Evolutionary conservation across 2,329 filamentous ascomycete genomes (phyloP), one percentile per base, ranked within the genome.

Genomic region (Xylariaceae sp.): DNA sequence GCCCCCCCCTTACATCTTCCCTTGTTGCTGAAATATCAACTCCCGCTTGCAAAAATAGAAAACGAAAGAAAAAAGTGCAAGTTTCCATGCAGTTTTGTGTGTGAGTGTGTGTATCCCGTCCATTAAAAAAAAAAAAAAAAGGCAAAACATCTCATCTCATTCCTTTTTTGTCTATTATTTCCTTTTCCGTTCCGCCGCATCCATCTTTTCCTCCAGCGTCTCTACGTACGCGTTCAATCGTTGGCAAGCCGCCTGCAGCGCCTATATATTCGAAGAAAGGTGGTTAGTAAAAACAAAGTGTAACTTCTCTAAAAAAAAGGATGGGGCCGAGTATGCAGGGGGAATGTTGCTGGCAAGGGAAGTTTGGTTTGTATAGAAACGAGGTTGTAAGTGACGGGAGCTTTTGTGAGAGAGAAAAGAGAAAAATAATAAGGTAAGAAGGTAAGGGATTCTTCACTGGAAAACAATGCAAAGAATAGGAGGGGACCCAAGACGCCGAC

Each of bases 211-310:
- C 69, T 97, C 90, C 50, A 97, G 69, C 36, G 77, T 77, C 59
- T 81, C 78, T 49, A 95, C 81, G 61, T 96, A 94, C 48, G 76
- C 78, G 66, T 88, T 88, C 62, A 96, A 78, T 60, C 85, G 79
- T 64, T 89, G 83, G 41, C 94, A 89, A 34, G 88, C 87, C 34
- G 81, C 75, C 75, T 96, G 89, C 34, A 97, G 76, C 50, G 86
- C 82, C 89, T 94, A 51, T 51, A 40, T 38, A 32, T 31, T 30
- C 13, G 5, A n/a, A 11, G 21, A 24, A 24, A 27, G 34, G 19
- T 44, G 29, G 40, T 51, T 45, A 48, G 43, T 17, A 24, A 31
- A 9, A 15, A 7, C 11, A 11, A 7, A 24, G 7, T 6, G 21
- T 11, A 24, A 24, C 21, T 24, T 6, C 21, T 6, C 11, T n/a